Conservation (phyloP, 495 filamentous ascomycete species). For the Hamigera avellanea region DNA sequence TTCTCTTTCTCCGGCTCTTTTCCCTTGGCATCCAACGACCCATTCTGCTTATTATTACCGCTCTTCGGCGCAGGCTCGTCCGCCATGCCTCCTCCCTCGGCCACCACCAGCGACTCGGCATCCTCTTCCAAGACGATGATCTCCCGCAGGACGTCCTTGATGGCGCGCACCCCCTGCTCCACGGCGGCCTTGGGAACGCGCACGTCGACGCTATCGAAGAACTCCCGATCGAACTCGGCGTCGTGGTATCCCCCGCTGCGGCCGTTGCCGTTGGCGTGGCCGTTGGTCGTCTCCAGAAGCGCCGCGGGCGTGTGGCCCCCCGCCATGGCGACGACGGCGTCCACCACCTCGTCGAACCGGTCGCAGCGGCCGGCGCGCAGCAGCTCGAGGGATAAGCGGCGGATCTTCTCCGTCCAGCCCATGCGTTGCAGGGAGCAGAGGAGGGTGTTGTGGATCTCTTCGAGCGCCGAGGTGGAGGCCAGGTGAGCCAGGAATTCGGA, state of each 20-base stretch:
- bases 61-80: too few relatives aligned
- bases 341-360: slow-evolving; percentile 36
- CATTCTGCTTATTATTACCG: background rate
- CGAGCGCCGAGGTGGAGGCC: slow-evolving; percentile 27
- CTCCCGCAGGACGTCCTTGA: slow-evolving; percentile 38
- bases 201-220: slow-evolving; percentile 29
- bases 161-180: slow-evolving; percentile 31
- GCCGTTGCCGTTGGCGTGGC: background rate
- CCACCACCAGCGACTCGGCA: slow-evolving; percentile 23
- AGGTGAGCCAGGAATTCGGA: slow-evolving; percentile 33
- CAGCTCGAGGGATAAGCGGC: slow-evolving; percentile 27
- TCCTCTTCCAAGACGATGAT: slow-evolving; percentile 38
- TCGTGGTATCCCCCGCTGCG: background rate
- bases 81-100: background rate
- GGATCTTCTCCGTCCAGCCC: slow-evolving; percentile 34
- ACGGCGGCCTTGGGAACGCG: slow-evolving; percentile 30
- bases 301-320: slow-evolving; percentile 24
- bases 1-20: too few relatives aligned
- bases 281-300: slow-evolving; percentile 7
- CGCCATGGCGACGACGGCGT: slow-evolving; percentile 30
- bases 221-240: slow-evolving; percentile 6
- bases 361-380: slow-evolving; percentile 35
- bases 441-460: slow-evolving; percentile 31
- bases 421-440: slow-evolving; percentile 30
- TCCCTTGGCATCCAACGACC: background rate